Evolutionary conservation across 2,329 filamentous ascomycete genomes (phyloP).

Genomic region (Lasiodiplodia gonubiensis): DNA sequence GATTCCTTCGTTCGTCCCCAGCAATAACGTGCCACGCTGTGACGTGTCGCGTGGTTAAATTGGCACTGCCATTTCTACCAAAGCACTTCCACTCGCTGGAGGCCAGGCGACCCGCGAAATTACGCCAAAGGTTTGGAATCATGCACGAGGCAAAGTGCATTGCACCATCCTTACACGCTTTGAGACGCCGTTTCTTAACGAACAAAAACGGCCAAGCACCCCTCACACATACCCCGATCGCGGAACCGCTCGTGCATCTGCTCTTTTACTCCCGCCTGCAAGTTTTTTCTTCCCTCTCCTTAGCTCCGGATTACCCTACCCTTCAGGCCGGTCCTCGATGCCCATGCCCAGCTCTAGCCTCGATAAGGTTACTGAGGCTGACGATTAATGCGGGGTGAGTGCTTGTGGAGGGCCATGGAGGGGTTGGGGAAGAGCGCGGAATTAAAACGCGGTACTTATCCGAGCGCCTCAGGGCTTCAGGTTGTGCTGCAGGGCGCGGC

Average conservation of each 20-base stretch:
- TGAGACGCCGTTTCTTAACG: not conserved
- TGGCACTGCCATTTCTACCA: not conserved
- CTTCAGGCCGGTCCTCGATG: not conserved
- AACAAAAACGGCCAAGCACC: not conserved
- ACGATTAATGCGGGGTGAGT: conserved; percentile 17
- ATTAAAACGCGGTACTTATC: conserved; percentile 18
- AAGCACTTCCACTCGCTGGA: not conserved
- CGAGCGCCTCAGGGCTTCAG: not conserved
- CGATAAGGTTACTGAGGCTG: conserved; percentile 21
- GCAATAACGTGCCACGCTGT: not conserved
- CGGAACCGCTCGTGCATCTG: conserved; percentile 24
- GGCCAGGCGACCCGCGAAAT: not conserved
- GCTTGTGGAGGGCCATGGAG: not conserved
- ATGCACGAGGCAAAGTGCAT: not conserved
- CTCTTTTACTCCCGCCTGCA: not conserved
- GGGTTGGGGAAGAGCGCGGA: not conserved
- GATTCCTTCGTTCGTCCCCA: not conserved
- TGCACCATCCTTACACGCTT: not conserved
- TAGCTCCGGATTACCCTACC: conserved; percentile 9
- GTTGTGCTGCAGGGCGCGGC: not conserved
- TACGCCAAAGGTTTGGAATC: not conserved
- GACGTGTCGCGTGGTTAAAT: conserved; percentile 4
- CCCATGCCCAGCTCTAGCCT: not conserved
- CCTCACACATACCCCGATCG: conserved; percentile 8
- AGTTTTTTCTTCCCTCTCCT: conserved; percentile 2